Base-by-base conservation (phyloP, 2,329 filamentous ascomycete genomes). In the Fusarium sororula region DNA sequence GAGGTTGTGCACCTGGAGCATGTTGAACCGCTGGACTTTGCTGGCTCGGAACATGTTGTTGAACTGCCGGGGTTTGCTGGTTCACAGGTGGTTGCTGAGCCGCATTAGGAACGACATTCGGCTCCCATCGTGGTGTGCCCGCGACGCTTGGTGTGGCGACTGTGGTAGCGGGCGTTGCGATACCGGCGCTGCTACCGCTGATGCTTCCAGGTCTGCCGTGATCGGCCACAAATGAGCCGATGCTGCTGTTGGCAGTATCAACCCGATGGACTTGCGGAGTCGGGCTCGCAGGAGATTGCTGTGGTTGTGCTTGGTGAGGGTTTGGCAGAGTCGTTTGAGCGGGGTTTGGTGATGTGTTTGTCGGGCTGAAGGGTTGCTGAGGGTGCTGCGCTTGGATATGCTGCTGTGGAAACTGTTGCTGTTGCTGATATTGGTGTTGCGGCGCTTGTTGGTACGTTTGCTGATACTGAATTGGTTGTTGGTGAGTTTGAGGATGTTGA, bases 201-300 rank as follows among this genome's bases (percentile, higher is more conserved):
- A 74, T 38, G 13, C 74, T 77, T 1, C 66, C 54, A 2, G 56
- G 64, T 41, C 57, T 70, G 9, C 67, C 71, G 26, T 63, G 28
- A 7, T 54, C 51, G 22, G 50, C n/a, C 32, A 65, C 47, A 20
- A 60, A 56, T 10, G 68, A 63, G 8, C 50, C 53, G 15, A 65
- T 50, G 50, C 55, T 69, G 35, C 24, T 59, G n/a, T 63, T 54
- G 18, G 64, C 45, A 44, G 65, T 71, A 7, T 53, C 35, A 6
- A 63, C 51, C 1, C 50, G 66, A 14, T 69, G 66, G 8, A 53
- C 38, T 3, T 70, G 74, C 1, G 63, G 47, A 7, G 35, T 7
- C 18, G 66, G 57, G 26, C 45, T 65, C 22, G 62, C 37, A 3
- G 68, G 56, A 9, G 61, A 41, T 41, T 14, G 24, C 5, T 53